phyloP scores from a whole-genome alignment of 1,139 yeast genomes.

The Diutina sp. region DNA sequence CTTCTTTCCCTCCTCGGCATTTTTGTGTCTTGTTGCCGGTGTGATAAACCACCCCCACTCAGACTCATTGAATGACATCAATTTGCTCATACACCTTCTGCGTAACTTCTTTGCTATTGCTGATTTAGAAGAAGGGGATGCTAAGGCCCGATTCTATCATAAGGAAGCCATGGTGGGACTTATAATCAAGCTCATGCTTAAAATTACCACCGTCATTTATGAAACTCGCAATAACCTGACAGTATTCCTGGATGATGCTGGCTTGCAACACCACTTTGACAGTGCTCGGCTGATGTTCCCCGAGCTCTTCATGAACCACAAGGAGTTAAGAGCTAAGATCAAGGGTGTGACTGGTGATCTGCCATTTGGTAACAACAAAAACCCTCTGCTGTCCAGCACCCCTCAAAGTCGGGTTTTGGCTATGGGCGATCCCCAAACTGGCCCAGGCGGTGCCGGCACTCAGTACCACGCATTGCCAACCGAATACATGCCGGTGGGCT shows the following conservation, averaged over 20 bases:
- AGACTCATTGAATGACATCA: constrained; percentile 5
- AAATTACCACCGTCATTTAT: constrained; percentile 5
- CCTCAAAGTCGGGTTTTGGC: neutral
- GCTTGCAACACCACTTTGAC: constrained; percentile 3
- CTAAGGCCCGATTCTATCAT: neutral
- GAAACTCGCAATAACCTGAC: constrained; percentile 5
- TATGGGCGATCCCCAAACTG: neutral
- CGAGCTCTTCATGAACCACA: constrained; percentile 4
- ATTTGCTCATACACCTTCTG: constrained; percentile 4
- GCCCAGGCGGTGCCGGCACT: neutral
- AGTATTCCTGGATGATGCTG: neutral
- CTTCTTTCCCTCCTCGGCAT: constrained; percentile 5
- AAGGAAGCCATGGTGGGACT: constrained; percentile 5
- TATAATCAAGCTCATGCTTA: constrained; percentile 4
- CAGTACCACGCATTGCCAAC: neutral
- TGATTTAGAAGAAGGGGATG: neutral
- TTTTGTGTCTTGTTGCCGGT: constrained; percentile 7
- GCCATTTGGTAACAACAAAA: neutral
- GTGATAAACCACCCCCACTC: constrained; percentile 6
- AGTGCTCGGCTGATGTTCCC: constrained; percentile 4
- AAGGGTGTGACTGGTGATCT: neutral
- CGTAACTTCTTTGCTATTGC: constrained; percentile 4
- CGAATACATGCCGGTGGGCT: neutral
- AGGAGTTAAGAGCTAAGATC: constrained; percentile 3
- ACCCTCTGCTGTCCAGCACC: neutral